Evolutionary conservation across 2,329 filamentous ascomycete species (phyloP).

Genomic region (Macrophomina pseudophaseolina): DNA sequence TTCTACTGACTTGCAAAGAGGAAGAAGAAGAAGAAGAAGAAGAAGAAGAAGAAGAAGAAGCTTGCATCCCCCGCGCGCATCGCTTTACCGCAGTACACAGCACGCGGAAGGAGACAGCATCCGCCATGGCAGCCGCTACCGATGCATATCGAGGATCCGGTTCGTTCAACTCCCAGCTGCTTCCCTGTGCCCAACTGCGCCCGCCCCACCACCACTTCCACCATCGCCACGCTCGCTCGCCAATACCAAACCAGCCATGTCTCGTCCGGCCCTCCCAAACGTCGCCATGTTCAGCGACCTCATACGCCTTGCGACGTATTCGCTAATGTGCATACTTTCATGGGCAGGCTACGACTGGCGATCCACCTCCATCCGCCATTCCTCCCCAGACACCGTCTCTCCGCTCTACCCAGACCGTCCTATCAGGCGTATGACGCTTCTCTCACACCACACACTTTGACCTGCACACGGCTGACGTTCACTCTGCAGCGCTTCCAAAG

Average conservation of each 20-base stretch:
- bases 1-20: constrained; percentile 13
- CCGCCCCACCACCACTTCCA: constrained; percentile 27
- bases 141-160: constrained; percentile 36
- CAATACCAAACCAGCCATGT: constrained; percentile 29
- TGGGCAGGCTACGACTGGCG: constrained; percentile 48
- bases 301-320: constrained; percentile 27
- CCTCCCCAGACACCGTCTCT: constrained; percentile 70
- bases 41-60: constrained; percentile 19
- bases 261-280: constrained; percentile 34
- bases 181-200: constrained; percentile 28
- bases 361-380: constrained; percentile 43
- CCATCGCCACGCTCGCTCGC: constrained; percentile 31
- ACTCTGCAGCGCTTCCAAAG: constrained; percentile 74
- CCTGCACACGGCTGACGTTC: constrained; percentile 16
- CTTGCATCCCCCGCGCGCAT: constrained; percentile 21
- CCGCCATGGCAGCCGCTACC: constrained; percentile 47
- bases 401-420: constrained; percentile 85
- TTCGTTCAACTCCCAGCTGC: constrained; percentile 35
- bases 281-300: constrained; percentile 37
- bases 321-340: constrained; percentile 27
- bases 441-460: constrained; percentile 11
- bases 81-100: constrained; percentile 2
- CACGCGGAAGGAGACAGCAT: constrained; percentile 20
- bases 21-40: no score
- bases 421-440: constrained; percentile 62